Percentiles rank a stretch among this genome's conserved stretches.
These are phyloP conservation scores for Parasitella parasitica DNA, from an alignment of 371 early-diverging fungal species.

Conservation along the genomic window DNA sequence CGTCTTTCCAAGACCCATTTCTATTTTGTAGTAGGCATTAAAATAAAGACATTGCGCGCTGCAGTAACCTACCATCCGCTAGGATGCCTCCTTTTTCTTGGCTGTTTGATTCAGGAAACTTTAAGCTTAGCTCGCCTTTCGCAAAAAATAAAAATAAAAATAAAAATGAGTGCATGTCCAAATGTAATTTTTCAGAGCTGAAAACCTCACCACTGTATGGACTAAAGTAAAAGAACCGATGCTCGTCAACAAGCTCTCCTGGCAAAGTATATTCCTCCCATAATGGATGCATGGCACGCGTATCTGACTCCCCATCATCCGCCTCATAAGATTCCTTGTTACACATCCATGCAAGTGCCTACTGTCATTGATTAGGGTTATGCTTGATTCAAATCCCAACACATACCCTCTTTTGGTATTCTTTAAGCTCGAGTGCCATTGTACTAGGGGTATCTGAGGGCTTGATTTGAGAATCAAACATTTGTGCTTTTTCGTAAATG, in stretches of 20 bases:
- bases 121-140: slow-evolving; percentile 55
- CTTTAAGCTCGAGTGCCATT: slow-evolving; percentile 54
- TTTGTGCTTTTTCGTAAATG: slow-evolving; percentile 64
- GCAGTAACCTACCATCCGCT: slow-evolving; percentile 55
- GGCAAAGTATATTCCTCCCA: slow-evolving; percentile 64
- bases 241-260: slow-evolving; percentile 16
- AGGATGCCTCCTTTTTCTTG: slow-evolving; percentile 70
- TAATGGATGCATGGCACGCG: slow-evolving; percentile 59
- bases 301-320: slow-evolving; percentile 30
- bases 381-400: background rate
- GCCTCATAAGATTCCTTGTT: slow-evolving; percentile 48
- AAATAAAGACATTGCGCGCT: too few species aligned
- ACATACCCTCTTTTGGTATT: slow-evolving; percentile 62
- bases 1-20: slow-evolving; percentile 93
- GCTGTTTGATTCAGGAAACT: slow-evolving; percentile 53
- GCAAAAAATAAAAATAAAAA: too few species aligned
- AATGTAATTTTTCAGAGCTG: too few species aligned
- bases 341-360: slow-evolving; percentile 64
- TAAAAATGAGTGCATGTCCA: too few species aligned
- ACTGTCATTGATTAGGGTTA: background rate
- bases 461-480: slow-evolving; percentile 51
- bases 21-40: slow-evolving; percentile 16
- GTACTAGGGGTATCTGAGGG: slow-evolving; percentile 52
- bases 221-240: slow-evolving; percentile 55
- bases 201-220: slow-evolving; percentile 53